Evolutionary conservation across 352 stramenopile species (phyloP), one percentile per base, ranked within the genome.

Genomic region (Phytopythium vexans): DNA sequence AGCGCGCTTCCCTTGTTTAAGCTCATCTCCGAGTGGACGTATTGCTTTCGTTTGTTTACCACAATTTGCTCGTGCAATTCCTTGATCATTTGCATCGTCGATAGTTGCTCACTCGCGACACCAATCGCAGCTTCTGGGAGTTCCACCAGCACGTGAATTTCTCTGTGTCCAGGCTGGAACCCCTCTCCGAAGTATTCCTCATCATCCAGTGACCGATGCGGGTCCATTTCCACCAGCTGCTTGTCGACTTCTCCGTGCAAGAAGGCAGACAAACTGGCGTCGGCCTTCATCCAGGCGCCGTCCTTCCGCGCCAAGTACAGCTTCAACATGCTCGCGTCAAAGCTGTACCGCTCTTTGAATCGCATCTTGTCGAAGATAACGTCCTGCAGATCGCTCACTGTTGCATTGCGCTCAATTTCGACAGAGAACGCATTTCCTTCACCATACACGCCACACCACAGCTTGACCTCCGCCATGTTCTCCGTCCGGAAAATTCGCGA

Each of bases 131-230:
- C n/a, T n/a, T n/a, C n/a, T n/a, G n/a, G n/a, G n/a, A n/a, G n/a
- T n/a, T n/a, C n/a, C n/a, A n/a, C n/a, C n/a, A n/a, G 31, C 14
- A 67, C 45, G 37, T 67, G 60, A 59, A 67, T 67, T 49, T 55
- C 60, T 53, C 56, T 36, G 37, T 35, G 14, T 58, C 42, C 54
- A 38, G 36, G 54, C 60, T 62, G 31, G 34, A 67, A 67, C 4
- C 56, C 33, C 43, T 31, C 11, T 32, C 49, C 54, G 49, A 65
- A 50, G 21, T 38, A 56, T 39, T 46, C 50, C 8, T 45, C 8
- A 8, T 59, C 42, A 32, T 54, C 41, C 0, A 62, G 39, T 41
- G 16, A 34, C 41, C 27, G 6, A 12, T 9, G 52, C 35, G 59
- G 33, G 6, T 3, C 16, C 48, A 62, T 62, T 38, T 59, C 41